Conservation (phyloP, 805 yeast genomes). For the Yarrowia deformans region DNA sequence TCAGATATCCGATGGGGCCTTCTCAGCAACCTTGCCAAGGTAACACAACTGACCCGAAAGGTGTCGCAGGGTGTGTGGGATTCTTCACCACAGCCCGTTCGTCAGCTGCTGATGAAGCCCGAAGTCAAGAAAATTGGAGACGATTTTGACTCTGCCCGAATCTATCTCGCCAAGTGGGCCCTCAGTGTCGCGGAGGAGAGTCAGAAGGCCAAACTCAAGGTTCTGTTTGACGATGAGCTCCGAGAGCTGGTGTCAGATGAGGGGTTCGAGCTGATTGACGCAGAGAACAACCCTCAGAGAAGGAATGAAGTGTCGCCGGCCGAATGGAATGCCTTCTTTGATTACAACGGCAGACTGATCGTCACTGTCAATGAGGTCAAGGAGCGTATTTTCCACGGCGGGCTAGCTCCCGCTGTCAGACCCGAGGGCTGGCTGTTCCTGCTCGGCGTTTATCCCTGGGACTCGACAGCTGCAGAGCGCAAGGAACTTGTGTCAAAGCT, state of each 20-base stretch:
- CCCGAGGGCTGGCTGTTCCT: slow-evolving; percentile 86
- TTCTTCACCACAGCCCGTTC: slow-evolving; percentile 63
- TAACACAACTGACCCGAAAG: slow-evolving; percentile 68
- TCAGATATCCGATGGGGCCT: slow-evolving; percentile 85
- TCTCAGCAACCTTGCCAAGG: slow-evolving; percentile 81
- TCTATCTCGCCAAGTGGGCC: slow-evolving; percentile 96
- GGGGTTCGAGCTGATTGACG: slow-evolving; percentile 56
- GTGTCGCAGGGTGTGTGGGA: slow-evolving; percentile 68
- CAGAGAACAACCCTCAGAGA: slow-evolving; percentile 67
- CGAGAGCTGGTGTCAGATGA: slow-evolving; percentile 47
- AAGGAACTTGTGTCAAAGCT: slow-evolving; percentile 62
- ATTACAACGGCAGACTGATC: slow-evolving; percentile 72
- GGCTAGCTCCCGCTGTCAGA: slow-evolving; percentile 67
- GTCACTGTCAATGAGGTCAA: slow-evolving; percentile 81
- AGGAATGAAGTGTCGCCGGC: slow-evolving; percentile 67
- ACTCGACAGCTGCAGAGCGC: slow-evolving; percentile 74
- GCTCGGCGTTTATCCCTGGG: slow-evolving; percentile 89
- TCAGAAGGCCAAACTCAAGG: slow-evolving; percentile 57
- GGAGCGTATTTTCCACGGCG: slow-evolving; percentile 89
- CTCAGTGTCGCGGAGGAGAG: slow-evolving; percentile 92
- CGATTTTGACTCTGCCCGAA: slow-evolving; percentile 91
- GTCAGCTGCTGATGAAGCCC: slow-evolving; percentile 70
- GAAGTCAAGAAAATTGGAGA: slow-evolving; percentile 82
- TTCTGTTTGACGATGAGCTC: slow-evolving; percentile 51
- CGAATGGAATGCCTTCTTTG: slow-evolving; percentile 90